phyloP scores from a whole-genome alignment of 2,329 filamentous ascomycete genomes.

The Diaporthe citri region DNA sequence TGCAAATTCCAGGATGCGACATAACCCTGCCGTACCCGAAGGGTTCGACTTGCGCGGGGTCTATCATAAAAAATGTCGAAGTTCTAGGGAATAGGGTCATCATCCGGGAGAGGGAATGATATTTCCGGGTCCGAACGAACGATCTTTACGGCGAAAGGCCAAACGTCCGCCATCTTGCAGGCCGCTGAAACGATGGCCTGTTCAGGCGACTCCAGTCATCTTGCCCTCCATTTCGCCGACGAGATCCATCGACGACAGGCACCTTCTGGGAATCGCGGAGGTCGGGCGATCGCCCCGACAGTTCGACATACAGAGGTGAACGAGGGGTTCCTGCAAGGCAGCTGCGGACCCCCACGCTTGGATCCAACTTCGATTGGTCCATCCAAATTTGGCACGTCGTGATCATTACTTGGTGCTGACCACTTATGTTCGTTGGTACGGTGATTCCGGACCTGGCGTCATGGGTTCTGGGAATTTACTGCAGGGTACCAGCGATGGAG shows the following conservation, averaged over 20 bases:
- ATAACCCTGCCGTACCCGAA: not conserved
- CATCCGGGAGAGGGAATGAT: not conserved
- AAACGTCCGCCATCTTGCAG: constrained; percentile 3
- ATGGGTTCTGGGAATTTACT: not conserved
- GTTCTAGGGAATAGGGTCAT: not conserved
- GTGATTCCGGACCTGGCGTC: constrained; percentile 1
- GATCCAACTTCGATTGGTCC: constrained; percentile 16
- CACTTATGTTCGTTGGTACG: not conserved
- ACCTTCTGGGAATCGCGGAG: constrained; percentile 11
- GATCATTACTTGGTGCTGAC: not conserved
- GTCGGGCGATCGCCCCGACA: constrained; percentile 34
- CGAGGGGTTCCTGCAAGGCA: constrained; percentile 30
- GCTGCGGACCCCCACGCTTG: constrained; percentile 30
- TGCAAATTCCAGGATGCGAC: constrained; percentile 1
- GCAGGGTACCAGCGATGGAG: not conserved
- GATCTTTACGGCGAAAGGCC: constrained; percentile 30
- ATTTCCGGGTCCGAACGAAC: constrained; percentile 2
- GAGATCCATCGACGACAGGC: constrained; percentile 15
- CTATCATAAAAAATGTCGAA: not conserved
- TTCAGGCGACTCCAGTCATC: not conserved
- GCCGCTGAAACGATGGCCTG: constrained; percentile 30
- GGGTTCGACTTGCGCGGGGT: not conserved
- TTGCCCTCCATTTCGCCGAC: constrained; percentile 4
- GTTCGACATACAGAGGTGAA: not conserved
- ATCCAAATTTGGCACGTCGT: constrained; percentile 16